Evolutionary conservation across 495 filamentous ascomycete species (phyloP), one percentile per base, ranked within the genome.

Genomic region (Corynascus novoguineensis): DNA sequence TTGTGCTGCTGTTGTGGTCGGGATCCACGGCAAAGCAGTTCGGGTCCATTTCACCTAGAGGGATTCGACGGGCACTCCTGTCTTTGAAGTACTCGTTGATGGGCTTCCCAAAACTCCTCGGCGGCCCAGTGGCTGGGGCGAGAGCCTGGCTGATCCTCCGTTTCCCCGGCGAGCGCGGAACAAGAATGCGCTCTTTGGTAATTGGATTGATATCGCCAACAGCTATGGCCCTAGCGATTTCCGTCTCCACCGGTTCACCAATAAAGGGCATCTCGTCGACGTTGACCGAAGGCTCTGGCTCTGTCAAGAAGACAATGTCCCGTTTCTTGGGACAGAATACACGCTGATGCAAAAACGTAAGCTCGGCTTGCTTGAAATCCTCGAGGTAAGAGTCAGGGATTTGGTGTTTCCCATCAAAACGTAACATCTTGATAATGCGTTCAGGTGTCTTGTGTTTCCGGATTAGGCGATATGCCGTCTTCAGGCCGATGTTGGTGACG

Each of bases 261-360:
- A 97, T 90, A 59, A 86, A 97, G 0, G 85, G 77, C 69, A 97
- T 79, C 2, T 85, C 78, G 10, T 82, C 81, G 10, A 83, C 67
- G 17, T 85, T 78, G 6, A 89, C 59, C 17, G 81, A 80, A 12
- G 76, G 64, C 0, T 82, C 81, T 0, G 81, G 83, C 14, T 81
- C 70, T 9, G 85, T 90, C 53, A 91, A 74, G 52, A 88, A 84
- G 28, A 96, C 86, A 25, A 97, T 69, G 37, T 81, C 74, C 44
- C 84, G 76, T 22, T 78, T 75, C 49, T 80, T 74, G 0, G 91
- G 90, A 64, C 92, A 97, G 67, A 87, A 99, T 2, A 97, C 95
- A 61, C 95, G 85, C 70, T 96, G 92, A 64, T 97, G 85, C 8
- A 95, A 78, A 66, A 99, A 99, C 0, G 95, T 97, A 54, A 86